These are phyloP conservation scores for Pilatotrama ljubarskyi DNA, from an alignment of 768 basidiomycete genomes.

Conservation along the genomic window DNA sequence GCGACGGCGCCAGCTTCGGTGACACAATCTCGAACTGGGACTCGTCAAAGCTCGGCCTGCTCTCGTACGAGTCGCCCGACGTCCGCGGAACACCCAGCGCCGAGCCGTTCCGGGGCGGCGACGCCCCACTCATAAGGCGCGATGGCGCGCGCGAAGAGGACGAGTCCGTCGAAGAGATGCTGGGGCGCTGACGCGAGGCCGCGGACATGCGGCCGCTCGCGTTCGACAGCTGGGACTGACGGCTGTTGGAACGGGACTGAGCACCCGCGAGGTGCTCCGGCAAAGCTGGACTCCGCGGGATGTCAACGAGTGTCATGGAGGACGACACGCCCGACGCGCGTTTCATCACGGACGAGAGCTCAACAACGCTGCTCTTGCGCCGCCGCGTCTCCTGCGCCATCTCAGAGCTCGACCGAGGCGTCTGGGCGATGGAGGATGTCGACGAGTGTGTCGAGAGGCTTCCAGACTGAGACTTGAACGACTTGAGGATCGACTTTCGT, in stretches of 20 bases:
- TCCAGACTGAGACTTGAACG: slow-evolving; percentile 53
- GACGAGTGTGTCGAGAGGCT: slow-evolving; percentile 23
- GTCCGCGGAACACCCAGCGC: slow-evolving; percentile 29
- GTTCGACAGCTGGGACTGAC: slow-evolving; percentile 23
- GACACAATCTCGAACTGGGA: slow-evolving; percentile 67
- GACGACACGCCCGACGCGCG: slow-evolving; percentile 34
- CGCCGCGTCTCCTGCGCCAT: slow-evolving; percentile 41
- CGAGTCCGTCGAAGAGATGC: slow-evolving; percentile 25
- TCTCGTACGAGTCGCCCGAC: slow-evolving; percentile 45
- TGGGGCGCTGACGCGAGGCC: slow-evolving; percentile 22
- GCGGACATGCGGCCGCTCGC: slow-evolving; percentile 12
- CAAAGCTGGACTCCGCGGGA: slow-evolving; percentile 62
- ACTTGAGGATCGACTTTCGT: slow-evolving; percentile 74
- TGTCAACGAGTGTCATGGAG: slow-evolving; percentile 40
- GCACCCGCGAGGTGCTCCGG: slow-evolving; percentile 38
- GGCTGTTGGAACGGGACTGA: slow-evolving; percentile 25
- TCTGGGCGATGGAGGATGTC: slow-evolving; percentile 30
- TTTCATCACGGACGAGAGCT: slow-evolving; percentile 35
- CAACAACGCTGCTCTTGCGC: slow-evolving; percentile 48
- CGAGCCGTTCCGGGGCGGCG: slow-evolving; percentile 35
- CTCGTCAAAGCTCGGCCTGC: slow-evolving; percentile 57
- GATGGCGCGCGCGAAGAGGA: slow-evolving; percentile 23
- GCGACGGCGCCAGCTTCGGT: slow-evolving; percentile 38
- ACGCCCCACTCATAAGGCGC: slow-evolving; percentile 12
- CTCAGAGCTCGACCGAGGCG: slow-evolving; percentile 33